A percentile compares a stretch with the other conserved stretches of the same genome.
Conservation (phyloP, 768 basidiomycete species). For the Austroboletus eburneus region DNA sequence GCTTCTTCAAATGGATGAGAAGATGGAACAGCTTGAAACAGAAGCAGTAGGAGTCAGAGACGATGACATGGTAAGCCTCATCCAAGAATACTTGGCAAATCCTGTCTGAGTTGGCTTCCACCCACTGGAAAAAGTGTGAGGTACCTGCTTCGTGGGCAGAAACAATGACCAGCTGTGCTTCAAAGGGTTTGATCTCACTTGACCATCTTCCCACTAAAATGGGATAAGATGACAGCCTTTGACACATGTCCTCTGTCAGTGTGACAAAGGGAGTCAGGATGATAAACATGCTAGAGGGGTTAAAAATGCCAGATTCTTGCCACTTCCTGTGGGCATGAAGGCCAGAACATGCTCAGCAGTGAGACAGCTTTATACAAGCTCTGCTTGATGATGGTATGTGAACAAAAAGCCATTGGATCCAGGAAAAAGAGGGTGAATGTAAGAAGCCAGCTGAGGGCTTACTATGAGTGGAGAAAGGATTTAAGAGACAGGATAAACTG, state of each 20-base stretch:
- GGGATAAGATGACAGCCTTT: background rate
- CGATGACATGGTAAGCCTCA: slow-evolving; percentile 8
- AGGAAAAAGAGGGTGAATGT: too few relatives aligned
- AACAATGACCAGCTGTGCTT: slow-evolving; percentile 3
- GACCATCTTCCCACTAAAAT: background rate
- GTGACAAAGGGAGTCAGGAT: slow-evolving; percentile 4
- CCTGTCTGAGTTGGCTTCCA: background rate
- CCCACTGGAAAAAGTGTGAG: background rate
- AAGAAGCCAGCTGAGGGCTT: too few relatives aligned
- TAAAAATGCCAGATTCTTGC: slow-evolving; percentile 13
- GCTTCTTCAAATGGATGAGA: slow-evolving; percentile 3
- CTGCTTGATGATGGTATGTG: slow-evolving; percentile 7
- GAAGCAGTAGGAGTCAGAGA: background rate
- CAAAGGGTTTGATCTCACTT: background rate
- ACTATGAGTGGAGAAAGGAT: too few relatives aligned
- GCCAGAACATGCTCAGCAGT: slow-evolving; percentile 5
- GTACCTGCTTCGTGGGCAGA: slow-evolving; percentile 9
- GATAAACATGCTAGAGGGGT: background rate
- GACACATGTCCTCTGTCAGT: slow-evolving; percentile 7
- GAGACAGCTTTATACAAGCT: slow-evolving; percentile 7
- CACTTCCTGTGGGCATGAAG: slow-evolving; percentile 10
- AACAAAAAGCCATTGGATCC: too few relatives aligned
- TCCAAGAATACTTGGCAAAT: slow-evolving; percentile 2
- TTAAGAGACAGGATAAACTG: too few relatives aligned
- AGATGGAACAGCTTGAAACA: slow-evolving; percentile 15